These are phyloP conservation scores for Amaranthus cruentus DNA, from an alignment of 148 eudicot species.

Conservation along the genomic window DNA sequence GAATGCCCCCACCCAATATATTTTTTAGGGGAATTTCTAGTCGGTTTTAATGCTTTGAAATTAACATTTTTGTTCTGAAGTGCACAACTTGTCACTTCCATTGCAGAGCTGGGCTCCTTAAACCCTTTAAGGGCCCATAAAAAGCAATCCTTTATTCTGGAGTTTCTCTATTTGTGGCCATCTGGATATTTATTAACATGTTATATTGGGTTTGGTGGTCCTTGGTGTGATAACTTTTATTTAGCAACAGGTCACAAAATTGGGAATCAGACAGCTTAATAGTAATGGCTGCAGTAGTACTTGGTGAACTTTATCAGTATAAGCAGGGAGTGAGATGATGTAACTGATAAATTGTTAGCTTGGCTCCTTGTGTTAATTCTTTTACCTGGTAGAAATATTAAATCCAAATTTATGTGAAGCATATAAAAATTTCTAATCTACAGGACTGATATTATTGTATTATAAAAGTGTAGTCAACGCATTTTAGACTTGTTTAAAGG, in stretches of 20 bases:
- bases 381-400: neutral
- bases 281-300: neutral
- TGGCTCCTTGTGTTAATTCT: neutral
- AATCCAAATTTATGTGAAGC: neutral
- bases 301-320: no score
- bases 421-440: no score
- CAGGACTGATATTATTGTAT: no score
- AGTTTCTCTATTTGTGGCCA: neutral
- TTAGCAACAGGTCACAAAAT: neutral
- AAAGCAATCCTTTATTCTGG: neutral
- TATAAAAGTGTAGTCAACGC: no score
- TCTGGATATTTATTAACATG: neutral
- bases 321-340: neutral
- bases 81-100: constrained; percentile 3
- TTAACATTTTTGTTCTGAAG: neutral
- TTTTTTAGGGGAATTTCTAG: neutral
- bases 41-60: neutral
- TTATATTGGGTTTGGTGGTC: constrained; percentile 1
- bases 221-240: neutral
- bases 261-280: neutral
- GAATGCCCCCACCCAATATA: constrained; percentile 23
- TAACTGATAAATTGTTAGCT: neutral
- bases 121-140: neutral
- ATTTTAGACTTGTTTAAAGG: no score
- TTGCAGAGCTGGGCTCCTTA: neutral